phyloP scores from a whole-genome alignment of 805 yeast species.

The Candida broadrunensis region DNA sequence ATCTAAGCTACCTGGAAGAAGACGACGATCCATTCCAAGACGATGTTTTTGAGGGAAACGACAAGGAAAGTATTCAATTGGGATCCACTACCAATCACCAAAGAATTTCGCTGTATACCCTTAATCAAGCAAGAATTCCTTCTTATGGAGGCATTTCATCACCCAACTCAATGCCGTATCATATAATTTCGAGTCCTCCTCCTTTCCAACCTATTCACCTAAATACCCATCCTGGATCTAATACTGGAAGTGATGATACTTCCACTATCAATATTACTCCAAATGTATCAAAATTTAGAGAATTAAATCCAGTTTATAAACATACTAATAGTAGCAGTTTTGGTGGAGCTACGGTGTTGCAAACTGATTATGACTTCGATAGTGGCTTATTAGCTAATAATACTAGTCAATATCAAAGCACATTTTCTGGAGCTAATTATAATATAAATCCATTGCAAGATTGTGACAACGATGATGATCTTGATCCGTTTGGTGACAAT shows the following conservation, averaged over 20 bases:
- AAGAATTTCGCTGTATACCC: background rate
- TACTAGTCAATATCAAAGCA: constrained; percentile 6
- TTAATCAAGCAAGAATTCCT: background rate
- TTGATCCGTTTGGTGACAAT: constrained; percentile 45
- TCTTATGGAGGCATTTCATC: background rate
- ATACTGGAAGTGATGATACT: constrained; percentile 8
- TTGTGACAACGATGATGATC: constrained; percentile 29
- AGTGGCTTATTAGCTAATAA: background rate
- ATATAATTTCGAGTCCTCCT: no score
- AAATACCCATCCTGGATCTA: background rate
- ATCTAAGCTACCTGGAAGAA: background rate
- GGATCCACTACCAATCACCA: background rate
- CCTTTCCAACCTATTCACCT: background rate
- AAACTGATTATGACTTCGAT: background rate
- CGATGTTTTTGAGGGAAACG: background rate
- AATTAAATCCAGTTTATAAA: background rate
- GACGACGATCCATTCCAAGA: background rate
- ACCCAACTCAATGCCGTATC: background rate
- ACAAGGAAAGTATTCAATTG: background rate
- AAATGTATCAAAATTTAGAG: background rate
- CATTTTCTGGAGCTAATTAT: constrained; percentile 36
- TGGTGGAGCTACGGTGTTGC: background rate
- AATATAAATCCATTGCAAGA: constrained; percentile 39
- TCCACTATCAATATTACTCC: background rate
- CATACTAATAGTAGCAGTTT: background rate